Conservation (phyloP, 2,329 filamentous ascomycete genomes). For the Domatiomyces catenatus region DNA sequence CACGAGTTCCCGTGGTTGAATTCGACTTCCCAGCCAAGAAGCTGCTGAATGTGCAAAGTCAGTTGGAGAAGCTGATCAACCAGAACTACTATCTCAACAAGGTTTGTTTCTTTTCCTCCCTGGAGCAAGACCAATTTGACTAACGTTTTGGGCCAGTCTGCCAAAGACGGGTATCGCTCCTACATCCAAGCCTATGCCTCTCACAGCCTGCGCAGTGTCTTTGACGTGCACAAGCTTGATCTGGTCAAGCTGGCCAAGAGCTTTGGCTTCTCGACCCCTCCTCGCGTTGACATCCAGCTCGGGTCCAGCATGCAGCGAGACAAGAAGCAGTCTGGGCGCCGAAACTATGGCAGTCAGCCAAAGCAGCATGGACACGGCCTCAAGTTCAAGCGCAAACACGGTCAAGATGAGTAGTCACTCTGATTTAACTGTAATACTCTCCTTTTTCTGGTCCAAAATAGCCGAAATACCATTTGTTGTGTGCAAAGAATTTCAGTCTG, state of each 20-base stretch:
- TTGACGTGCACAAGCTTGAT: constrained; percentile 69
- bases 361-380: constrained; percentile 36
- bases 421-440: too few species aligned
- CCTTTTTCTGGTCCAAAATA: too few species aligned
- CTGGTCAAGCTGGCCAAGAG: constrained; percentile 70
- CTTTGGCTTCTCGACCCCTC: constrained; percentile 65
- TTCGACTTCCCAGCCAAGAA: constrained; percentile 90
- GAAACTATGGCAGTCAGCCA: constrained; percentile 66
- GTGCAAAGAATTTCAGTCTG: too few species aligned
- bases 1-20: constrained; percentile 83
- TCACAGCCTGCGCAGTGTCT: constrained; percentile 67
- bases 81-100: constrained; percentile 98
- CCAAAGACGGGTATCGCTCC: constrained; percentile 62
- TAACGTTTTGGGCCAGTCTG: constrained; percentile 31
- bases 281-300: constrained; percentile 62
- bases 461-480: too few species aligned
- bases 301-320: constrained; percentile 61
- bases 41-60: constrained; percentile 76
- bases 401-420: constrained; percentile 15
- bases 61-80: constrained; percentile 83
- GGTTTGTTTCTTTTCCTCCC: constrained; percentile 26
- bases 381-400: constrained; percentile 37
- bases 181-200: constrained; percentile 93
- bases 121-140: constrained; percentile 1
- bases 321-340: constrained; percentile 52